These are phyloP conservation scores for Coemansia sp. DNA, from an alignment of 192 early-diverging fungal genomes.

Conservation along the genomic window DNA sequence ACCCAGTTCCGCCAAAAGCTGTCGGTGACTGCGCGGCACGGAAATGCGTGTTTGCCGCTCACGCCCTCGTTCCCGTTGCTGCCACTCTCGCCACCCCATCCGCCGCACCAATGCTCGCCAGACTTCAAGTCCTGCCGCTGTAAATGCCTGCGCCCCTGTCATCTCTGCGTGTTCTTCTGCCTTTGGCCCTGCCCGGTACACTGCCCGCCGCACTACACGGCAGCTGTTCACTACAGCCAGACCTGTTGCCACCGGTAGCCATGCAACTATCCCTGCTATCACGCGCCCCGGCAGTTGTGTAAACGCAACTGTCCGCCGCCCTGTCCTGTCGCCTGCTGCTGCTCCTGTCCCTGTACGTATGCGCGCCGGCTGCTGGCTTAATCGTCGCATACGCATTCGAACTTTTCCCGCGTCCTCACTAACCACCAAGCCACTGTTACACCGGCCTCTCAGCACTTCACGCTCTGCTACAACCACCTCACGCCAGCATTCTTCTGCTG, in stretches of 20 bases:
- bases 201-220: slow-evolving; percentile 38
- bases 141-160: slow-evolving; percentile 28
- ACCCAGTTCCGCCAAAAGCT: slow-evolving; percentile 25
- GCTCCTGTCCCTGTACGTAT: slow-evolving; percentile 14
- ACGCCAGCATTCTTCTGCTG: neutral
- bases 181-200: slow-evolving; percentile 24
- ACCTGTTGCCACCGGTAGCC: slow-evolving; percentile 27
- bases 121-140: slow-evolving; percentile 22
- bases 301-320: slow-evolving; percentile 10
- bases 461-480: slow-evolving; percentile 31
- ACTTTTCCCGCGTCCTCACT: neutral
- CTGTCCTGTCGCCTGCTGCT: neutral
- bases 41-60: slow-evolving; percentile 28
- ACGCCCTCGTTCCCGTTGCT: slow-evolving; percentile 24
- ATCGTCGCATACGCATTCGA: neutral
- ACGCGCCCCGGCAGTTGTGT: slow-evolving; percentile 29
- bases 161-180: neutral
- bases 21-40: slow-evolving; percentile 29
- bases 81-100: slow-evolving; percentile 43
- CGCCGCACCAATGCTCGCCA: slow-evolving; percentile 39
- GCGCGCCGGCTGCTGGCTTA: slow-evolving; percentile 11
- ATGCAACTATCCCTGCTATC: slow-evolving; percentile 20
- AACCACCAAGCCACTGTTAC: slow-evolving; percentile 13
- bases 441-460: slow-evolving; percentile 35
- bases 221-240: slow-evolving; percentile 35